These are phyloP conservation scores for Tinospora cordifolia DNA, from an alignment of 164 flowering plant species.

Conservation along the genomic window DNA sequence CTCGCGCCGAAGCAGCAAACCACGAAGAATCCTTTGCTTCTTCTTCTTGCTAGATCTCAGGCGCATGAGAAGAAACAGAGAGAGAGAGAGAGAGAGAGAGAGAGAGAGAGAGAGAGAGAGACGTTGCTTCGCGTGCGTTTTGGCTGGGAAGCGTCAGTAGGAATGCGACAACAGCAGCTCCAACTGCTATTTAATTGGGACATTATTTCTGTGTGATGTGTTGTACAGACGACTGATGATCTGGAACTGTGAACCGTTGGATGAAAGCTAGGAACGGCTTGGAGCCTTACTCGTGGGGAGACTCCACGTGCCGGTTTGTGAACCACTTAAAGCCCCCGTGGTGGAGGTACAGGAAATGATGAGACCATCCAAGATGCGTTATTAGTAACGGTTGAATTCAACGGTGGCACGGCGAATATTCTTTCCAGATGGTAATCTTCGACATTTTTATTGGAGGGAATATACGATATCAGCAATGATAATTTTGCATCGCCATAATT, in stretches of 20 bases:
- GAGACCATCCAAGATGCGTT: not conserved
- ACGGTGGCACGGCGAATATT: no score
- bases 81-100: no score
- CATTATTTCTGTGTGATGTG: not conserved
- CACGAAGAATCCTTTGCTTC: constrained; percentile 3
- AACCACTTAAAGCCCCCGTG: not conserved
- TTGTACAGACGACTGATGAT: not conserved
- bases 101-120: no score
- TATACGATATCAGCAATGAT: no score
- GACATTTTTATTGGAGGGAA: no score
- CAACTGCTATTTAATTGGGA: no score
- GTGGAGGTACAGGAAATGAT: not conserved
- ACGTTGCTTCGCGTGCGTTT: not conserved
- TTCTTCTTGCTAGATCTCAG: constrained; percentile 10
- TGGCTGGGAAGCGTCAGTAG: not conserved
- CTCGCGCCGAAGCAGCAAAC: not conserved
- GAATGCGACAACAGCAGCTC: not conserved
- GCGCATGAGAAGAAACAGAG: not conserved
- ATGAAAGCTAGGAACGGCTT: not conserved
- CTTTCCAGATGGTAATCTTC: no score
- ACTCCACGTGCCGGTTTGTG: not conserved
- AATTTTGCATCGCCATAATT: no score
- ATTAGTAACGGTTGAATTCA: not conserved
- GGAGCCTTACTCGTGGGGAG: not conserved
- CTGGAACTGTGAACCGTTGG: not conserved